Percentiles rank a stretch among this genome's conserved stretches.
phyloP scores from a whole-genome alignment of 768 basidiomycete species.

The Rhizopogon vulgaris region DNA sequence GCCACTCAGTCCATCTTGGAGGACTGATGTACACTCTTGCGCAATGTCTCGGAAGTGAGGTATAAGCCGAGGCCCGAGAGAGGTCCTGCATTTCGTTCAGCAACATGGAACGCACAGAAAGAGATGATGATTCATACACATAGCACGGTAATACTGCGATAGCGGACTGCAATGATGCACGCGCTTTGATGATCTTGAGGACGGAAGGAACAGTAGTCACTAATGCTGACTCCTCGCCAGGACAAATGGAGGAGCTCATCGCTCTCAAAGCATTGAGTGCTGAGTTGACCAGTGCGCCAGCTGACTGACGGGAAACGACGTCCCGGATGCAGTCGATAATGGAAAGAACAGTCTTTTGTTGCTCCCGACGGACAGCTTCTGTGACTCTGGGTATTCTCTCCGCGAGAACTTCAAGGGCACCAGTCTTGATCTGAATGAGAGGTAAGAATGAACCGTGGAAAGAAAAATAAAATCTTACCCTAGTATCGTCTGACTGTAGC shows the following conservation, averaged over 20 bases:
- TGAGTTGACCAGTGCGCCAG: slow-evolving; percentile 34
- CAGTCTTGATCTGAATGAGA: slow-evolving; percentile 48
- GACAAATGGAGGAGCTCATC: slow-evolving; percentile 49
- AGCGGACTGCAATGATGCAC: slow-evolving; percentile 33
- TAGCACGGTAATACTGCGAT: slow-evolving; percentile 54
- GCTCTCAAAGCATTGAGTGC: slow-evolving; percentile 57
- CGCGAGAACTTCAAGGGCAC: slow-evolving; percentile 64
- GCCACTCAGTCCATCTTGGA: slow-evolving; percentile 33
- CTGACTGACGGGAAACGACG: slow-evolving; percentile 37
- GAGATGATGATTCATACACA: slow-evolving; percentile 38
- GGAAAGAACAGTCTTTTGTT: slow-evolving; percentile 42
- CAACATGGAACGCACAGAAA: too few relatives aligned
- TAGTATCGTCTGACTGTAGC: slow-evolving; percentile 44
- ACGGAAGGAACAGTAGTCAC: slow-evolving; percentile 54
- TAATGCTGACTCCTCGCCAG: slow-evolving; percentile 64
- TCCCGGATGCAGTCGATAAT: slow-evolving; percentile 47
- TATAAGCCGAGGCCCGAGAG: slow-evolving; percentile 84
- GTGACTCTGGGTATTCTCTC: slow-evolving; percentile 61
- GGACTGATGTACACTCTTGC: slow-evolving; percentile 43
- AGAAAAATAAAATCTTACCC: slow-evolving; percentile 32
- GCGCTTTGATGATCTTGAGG: slow-evolving; percentile 41
- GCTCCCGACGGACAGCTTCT: slow-evolving; percentile 44
- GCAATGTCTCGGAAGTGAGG: slow-evolving; percentile 76
- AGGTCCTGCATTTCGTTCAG: slow-evolving; percentile 38
- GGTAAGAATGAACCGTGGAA: slow-evolving; percentile 4